These are phyloP conservation scores for Lactarius sp. DNA, from an alignment of 768 basidiomycete species.

Conservation along the genomic window DNA sequence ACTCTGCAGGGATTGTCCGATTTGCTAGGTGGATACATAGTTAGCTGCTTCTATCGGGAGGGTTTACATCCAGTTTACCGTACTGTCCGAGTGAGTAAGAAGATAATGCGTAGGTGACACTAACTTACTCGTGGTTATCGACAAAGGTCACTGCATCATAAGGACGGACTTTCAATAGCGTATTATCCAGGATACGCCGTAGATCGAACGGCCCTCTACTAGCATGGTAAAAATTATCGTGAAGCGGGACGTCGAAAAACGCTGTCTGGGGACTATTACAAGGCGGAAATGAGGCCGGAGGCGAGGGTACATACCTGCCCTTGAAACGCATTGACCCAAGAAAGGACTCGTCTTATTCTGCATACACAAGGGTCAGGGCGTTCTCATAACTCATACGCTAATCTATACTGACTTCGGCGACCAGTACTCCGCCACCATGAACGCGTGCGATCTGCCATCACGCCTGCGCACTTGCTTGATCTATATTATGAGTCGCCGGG, in stretches of 20 bases:
- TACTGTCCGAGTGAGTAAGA: constrained; percentile 38
- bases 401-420: constrained; percentile 50
- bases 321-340: constrained; percentile 56
- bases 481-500: constrained; percentile 33
- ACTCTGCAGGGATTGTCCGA: constrained; percentile 75
- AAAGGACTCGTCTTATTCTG: constrained; percentile 39
- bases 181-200: constrained; percentile 62
- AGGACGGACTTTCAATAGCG: constrained; percentile 63
- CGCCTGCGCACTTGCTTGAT: constrained; percentile 47
- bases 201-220: constrained; percentile 77
- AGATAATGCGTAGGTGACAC: constrained; percentile 5
- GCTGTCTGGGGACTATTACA: constrained; percentile 49
- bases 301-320: constrained; percentile 48
- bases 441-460: constrained; percentile 47
- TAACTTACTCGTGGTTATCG: constrained; percentile 80
- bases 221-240: constrained; percentile 76
- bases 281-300: not conserved
- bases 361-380: constrained; percentile 35
- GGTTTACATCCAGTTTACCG: constrained; percentile 40
- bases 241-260: constrained; percentile 90
- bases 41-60: not conserved
- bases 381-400: not conserved
- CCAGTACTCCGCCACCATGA: constrained; percentile 81
- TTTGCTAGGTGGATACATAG: constrained; percentile 38
- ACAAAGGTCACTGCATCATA: constrained; percentile 86